Evolutionary conservation across 805 yeast species (phyloP), one percentile per base, ranked within the genome.

Genomic region (Pichia gijzeniarum): DNA sequence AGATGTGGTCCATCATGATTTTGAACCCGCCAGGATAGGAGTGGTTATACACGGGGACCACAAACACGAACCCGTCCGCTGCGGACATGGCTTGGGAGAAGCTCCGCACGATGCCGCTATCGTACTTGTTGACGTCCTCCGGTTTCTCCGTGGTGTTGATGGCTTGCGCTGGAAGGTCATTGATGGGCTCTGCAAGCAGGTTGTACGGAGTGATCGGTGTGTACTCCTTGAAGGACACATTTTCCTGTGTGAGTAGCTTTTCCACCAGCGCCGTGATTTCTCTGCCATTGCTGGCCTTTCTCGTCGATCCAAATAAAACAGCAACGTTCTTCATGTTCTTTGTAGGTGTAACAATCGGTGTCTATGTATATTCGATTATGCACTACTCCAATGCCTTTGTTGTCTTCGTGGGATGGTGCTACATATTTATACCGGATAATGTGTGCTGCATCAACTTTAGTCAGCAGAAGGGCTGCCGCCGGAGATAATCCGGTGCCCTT

Each of bases 1-100:
- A 38, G 32, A 38, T 22, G 20, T 38, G 40, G 32, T 38, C 40
- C 32, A 38, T 18, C 40, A 38, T 38, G 32, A 38, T 38, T 19
- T 38, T 38, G 19, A 38, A 38, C 17, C 40, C 40, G 20, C 40
- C 40, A 5, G 32, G 31, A 19, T 38, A 38, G 16, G 27, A 17
- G 32, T 38, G 40, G 32, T 38, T 38, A 7, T 38, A 38, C 16
- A 38, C 31, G 12, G 40, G 40, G 13, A 38, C 17, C 17, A 38
- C 32, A 19, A 38, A 38, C 19, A 38, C 17, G 19, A 38, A 38
- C 20, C 31, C 31, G 32, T 38, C 40, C 13, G 18, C 25, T 16
- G 32, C 17, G 5, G 16, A n/a, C 19, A 38, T 25, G 16, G 16
- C 32, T 9, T 9, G 22, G 5, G 40, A 38, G 32, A 22, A 38